Base-by-base conservation (phyloP, 2,329 filamentous ascomycete species). In the Aspergillus costaricaensis region DNA sequence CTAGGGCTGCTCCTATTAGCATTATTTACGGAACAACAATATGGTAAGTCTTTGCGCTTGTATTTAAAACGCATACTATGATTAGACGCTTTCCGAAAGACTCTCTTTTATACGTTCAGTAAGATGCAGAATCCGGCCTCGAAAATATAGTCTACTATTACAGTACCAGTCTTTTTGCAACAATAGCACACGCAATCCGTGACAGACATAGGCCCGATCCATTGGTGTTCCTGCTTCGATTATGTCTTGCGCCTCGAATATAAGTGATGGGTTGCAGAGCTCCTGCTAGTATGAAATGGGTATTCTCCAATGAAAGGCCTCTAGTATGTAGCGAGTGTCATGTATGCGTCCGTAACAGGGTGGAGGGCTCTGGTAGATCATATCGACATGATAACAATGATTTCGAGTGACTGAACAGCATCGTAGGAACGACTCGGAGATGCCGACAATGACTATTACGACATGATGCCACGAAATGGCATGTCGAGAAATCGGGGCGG, bases 151-250 rank as follows among this genome's bases (percentile, higher is more conserved):
- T 10, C 53, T 48, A 43, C 53, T 57, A 5, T 52, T 32, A n/a
- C 36, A 51, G 27, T 57, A 60, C 53, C 48, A 53, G 27, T 14
- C 14, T 9, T 48, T 5, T 17, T 39, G 10, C 17, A 57, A 53
- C 15, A 60, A 9, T 14, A 60, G 39, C 15, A 57, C 48, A 25
- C 48, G 30, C 5, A 57, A 19, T 5, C 47, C 53, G 5, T 52
- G 21, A 23, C 53, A 52, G 23, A 53, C 12, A 8, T 12, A 9
- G 12, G 8, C 27, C 58, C 53, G 53, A 23, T 57, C 48, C 3
- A 57, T 27, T 10, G 15, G 14, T 7, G 23, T 19, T 3, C 23
- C n/a, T 10, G 38, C 27, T 30, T 38, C 17, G 3, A 60, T 41
- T 4, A 60, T 5, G 32, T 41, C 38, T 17, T 41, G 10, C 5